Evolutionary conservation across 2,329 filamentous ascomycete species (phyloP), one percentile per base, ranked within the genome.

Genomic region (Xylaria sp.): DNA sequence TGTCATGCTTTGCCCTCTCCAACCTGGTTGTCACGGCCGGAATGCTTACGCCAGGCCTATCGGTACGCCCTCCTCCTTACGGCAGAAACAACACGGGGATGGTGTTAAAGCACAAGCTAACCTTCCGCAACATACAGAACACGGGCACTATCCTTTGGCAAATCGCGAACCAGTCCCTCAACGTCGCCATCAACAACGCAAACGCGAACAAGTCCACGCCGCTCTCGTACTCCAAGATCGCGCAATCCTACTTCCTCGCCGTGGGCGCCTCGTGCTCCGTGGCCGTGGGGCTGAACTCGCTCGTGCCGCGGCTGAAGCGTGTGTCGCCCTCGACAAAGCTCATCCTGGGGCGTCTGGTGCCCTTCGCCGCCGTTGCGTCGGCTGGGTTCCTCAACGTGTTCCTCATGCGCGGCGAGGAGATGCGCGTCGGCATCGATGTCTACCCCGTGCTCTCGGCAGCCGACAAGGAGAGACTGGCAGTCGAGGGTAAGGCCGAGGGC

Each of bases 161-260:
- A 79, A 87, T 97, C 60, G 87, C 91, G 68, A 99, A 99, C 79
- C 95, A 99, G 81, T 97, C 93, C 11, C 89, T 99, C 71, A 99
- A 99, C 76, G 95, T 99, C 27, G 94, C 92, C 68, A 94, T 99
- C 83, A 99, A 99, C 84, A 93, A 88, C 75, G 91, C 94, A 74
- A 99, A 99, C 77, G 92, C 94, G 66, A 99, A 99, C 85, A 99
- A 99, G 78, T 97, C 93, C 38, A 93, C 92, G 3, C 92, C 94
- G 1, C 85, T 98, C 65, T 90, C 91, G 19, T 90, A 87, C 61
- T 86, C 87, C 21, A 91, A 92, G 68, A 88, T 99, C 65, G 85
- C 89, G 64, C 89, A 97, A 78, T 97, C 93, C 53, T 99, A 98
- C 82, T 86, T 90, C 74, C 84, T 97, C 63, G 95, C 95, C 55